A percentile compares a stretch with the other conserved stretches of the same genome.
phyloP scores from a whole-genome alignment of 2,329 filamentous ascomycete genomes.

The Fragosphaeria purpurea region DNA sequence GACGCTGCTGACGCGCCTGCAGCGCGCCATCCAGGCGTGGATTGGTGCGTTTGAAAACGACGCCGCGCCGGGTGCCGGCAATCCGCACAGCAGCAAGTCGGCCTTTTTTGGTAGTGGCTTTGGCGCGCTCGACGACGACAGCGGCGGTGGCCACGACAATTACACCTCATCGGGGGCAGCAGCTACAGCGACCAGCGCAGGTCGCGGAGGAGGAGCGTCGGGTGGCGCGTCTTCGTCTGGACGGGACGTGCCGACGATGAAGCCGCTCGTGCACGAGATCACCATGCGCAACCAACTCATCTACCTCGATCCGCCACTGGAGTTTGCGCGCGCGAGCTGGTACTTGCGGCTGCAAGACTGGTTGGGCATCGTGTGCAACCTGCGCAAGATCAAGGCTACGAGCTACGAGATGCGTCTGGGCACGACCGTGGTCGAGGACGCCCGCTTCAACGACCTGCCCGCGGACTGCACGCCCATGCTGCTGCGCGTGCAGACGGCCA shows the following conservation, averaged over 20 bases:
- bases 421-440: conserved; percentile 52
- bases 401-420: conserved; percentile 85
- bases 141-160: neutral
- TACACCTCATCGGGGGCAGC: conserved; percentile 16
- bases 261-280: conserved; percentile 74
- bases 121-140: neutral
- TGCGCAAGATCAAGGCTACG: conserved; percentile 89
- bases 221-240: too few relatives aligned
- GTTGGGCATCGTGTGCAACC: conserved; percentile 84
- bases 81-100: conserved; percentile 5
- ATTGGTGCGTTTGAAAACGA: conserved; percentile 70
- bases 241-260: conserved; percentile 53
- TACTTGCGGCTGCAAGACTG: conserved; percentile 85
- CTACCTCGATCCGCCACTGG: conserved; percentile 85
- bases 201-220: conserved; percentile 3
- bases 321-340: conserved; percentile 89
- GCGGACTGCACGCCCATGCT: conserved; percentile 72
- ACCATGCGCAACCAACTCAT: conserved; percentile 98
- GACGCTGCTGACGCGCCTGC: conserved; percentile 72
- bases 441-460: conserved; percentile 75
- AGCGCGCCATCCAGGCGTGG: conserved; percentile 77
- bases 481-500: conserved; percentile 66
- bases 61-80: conserved; percentile 28
- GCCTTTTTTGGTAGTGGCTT: conserved; percentile 5
- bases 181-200: conserved; percentile 20